A percentile compares a stretch with the other conserved stretches of the same genome.
Conservation (phyloP, 768 basidiomycete species). For the Lactifluus volemus region DNA sequence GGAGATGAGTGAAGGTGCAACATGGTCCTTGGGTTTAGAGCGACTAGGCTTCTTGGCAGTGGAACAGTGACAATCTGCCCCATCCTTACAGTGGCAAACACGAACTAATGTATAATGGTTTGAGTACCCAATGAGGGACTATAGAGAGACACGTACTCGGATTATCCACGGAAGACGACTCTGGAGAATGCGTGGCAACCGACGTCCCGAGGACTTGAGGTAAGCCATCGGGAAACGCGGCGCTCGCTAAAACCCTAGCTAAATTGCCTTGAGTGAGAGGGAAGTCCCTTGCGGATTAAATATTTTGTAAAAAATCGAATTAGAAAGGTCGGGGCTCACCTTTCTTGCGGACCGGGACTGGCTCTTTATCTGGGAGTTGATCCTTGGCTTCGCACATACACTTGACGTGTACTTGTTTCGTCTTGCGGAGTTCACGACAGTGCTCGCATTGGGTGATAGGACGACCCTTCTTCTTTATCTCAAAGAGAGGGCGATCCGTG, state of each 20-base stretch:
- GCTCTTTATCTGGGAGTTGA: constrained; percentile 8
- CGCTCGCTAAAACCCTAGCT: constrained; percentile 53
- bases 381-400: constrained; percentile 49
- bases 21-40: background rate
- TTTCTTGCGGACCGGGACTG: constrained; percentile 38
- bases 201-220: constrained; percentile 61
- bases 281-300: constrained; percentile 23
- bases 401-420: constrained; percentile 73
- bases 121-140: background rate
- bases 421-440: constrained; percentile 76
- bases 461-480: constrained; percentile 89
- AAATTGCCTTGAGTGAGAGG: constrained; percentile 37
- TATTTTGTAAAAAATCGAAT: constrained; percentile 6
- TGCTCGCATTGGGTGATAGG: constrained; percentile 85
- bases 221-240: constrained; percentile 76
- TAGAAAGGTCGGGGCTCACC: constrained; percentile 38
- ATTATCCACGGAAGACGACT: constrained; percentile 52
- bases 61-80: constrained; percentile 11
- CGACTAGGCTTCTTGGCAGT: constrained; percentile 4
- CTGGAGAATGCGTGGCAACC: constrained; percentile 38
- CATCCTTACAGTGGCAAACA: constrained; percentile 31
- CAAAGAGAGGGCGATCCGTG: constrained; percentile 81
- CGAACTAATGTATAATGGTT: background rate
- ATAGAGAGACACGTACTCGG: constrained; percentile 25
- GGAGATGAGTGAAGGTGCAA: background rate